phyloP scores from a whole-genome alignment of 2,329 filamentous ascomycete genomes.

The Calonectria hawksworthii region DNA sequence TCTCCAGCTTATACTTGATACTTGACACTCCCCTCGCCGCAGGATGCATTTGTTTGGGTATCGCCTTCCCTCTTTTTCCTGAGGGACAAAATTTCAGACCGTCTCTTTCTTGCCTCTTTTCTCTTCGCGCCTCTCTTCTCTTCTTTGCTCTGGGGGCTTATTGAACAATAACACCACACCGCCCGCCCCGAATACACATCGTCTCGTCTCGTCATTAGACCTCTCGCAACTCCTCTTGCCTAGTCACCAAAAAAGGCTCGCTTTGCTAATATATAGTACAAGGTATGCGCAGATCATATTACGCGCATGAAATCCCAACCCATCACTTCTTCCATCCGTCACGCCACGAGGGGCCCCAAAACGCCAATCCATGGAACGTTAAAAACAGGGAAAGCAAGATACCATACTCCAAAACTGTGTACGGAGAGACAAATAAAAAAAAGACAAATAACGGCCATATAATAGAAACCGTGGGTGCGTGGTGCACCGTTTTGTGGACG shows the following conservation, averaged over 20 bases:
- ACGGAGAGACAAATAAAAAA: conserved; percentile 28
- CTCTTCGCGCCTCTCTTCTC: background rate
- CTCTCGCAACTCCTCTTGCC: conserved; percentile 3
- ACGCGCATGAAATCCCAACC: conserved; percentile 29
- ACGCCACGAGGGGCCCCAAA: conserved; percentile 29
- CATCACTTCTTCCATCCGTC: conserved; percentile 24
- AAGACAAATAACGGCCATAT: background rate
- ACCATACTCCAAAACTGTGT: conserved; percentile 43
- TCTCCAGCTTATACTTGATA: conserved; percentile 21
- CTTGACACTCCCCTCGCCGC: conserved; percentile 24
- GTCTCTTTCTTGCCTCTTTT: conserved; percentile 22
- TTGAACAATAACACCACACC: background rate
- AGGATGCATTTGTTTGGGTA: conserved; percentile 41
- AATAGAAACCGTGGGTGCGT: conserved; percentile 1
- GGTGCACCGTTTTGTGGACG: conserved; percentile 13
- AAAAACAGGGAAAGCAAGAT: conserved; percentile 33
- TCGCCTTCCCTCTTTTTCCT: conserved; percentile 43
- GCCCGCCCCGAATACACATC: background rate
- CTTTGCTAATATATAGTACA: conserved; percentile 25
- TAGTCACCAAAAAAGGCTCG: conserved; percentile 1
- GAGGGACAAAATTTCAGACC: conserved; percentile 35
- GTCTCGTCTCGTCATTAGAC: conserved; percentile 26
- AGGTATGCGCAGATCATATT: conserved; percentile 34
- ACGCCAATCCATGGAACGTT: conserved; percentile 39
- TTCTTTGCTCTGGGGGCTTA: background rate